Evolutionary conservation across 1,139 yeast genomes (phyloP).

Genomic region (Candida sp.): DNA sequence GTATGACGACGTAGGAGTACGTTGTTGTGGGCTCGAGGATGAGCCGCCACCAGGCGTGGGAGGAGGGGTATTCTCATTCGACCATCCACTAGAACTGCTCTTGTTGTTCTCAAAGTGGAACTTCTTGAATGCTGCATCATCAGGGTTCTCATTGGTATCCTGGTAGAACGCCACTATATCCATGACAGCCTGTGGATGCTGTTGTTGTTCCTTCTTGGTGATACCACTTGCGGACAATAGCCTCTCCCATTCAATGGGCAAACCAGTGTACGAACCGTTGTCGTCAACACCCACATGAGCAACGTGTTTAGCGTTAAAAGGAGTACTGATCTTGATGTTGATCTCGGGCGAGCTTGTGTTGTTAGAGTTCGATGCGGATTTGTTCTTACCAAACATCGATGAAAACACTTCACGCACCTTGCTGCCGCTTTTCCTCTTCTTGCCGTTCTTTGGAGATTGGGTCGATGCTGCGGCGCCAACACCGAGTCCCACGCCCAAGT

Average conservation of each 20-base stretch:
- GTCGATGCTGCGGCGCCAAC: background rate
- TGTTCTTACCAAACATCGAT: constrained; percentile 43
- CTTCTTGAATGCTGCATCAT: constrained; percentile 80
- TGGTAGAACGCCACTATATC: constrained; percentile 92
- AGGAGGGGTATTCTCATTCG: constrained; percentile 28
- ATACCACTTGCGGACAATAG: constrained; percentile 87
- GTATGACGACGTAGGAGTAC: constrained; percentile 14
- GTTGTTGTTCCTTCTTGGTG: constrained; percentile 80
- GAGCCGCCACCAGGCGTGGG: constrained; percentile 25
- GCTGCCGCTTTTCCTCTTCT: constrained; percentile 37
- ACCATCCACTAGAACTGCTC: constrained; percentile 20
- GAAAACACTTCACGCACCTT: constrained; percentile 45
- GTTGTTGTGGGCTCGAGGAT: constrained; percentile 17
- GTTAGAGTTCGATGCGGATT: constrained; percentile 16
- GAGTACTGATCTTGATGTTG: constrained; percentile 78
- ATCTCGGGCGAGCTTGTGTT: constrained; percentile 27
- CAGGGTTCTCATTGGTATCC: constrained; percentile 62
- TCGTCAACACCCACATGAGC: constrained; percentile 94
- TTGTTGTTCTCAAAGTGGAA: constrained; percentile 47
- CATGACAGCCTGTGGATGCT: constrained; percentile 93
- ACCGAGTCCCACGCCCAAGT: constrained; percentile 27
- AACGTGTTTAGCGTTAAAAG: constrained; percentile 88
- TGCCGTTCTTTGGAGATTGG: constrained; percentile 19
- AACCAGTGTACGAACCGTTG: constrained; percentile 87
- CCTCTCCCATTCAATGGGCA: constrained; percentile 93